These are phyloP conservation scores for Fusarium sp. DNA, from an alignment of 2,329 filamentous ascomycete species.

Conservation along the genomic window DNA sequence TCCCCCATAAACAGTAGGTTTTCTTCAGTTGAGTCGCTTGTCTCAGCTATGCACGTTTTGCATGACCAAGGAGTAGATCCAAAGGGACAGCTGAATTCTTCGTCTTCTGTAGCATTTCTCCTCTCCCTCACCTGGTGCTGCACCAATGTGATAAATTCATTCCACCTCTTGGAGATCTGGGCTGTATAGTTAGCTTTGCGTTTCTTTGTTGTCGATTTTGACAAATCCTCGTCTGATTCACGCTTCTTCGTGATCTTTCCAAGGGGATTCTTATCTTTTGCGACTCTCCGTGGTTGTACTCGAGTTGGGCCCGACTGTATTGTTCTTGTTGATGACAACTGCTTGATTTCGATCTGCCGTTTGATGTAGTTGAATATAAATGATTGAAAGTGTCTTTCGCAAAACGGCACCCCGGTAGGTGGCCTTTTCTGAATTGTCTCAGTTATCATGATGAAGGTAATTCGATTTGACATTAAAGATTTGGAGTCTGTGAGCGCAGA, in stretches of 20 bases:
- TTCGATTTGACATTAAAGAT: too few relatives aligned
- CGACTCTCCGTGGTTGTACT: slow-evolving; percentile 17
- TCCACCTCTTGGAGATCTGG: neutral
- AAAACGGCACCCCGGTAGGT: neutral
- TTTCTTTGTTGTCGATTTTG: neutral
- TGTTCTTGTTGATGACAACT: neutral
- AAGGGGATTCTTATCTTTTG: slow-evolving; percentile 13
- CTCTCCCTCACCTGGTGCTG: neutral
- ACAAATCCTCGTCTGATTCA: neutral
- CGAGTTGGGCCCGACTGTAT: neutral
- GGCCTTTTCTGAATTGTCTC: neutral
- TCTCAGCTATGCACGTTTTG: neutral
- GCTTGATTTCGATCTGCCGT: neutral
- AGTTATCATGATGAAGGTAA: neutral
- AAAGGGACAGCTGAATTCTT: neutral
- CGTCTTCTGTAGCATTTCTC: neutral
- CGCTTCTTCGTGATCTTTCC: neutral
- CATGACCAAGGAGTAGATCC: slow-evolving; percentile 24
- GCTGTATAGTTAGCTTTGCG: neutral
- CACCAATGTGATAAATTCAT: neutral
- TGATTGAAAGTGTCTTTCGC: slow-evolving; percentile 9
- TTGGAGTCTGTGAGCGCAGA: neutral
- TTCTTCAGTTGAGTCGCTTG: neutral
- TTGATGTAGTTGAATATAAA: neutral
- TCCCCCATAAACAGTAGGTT: neutral